Evolutionary conservation across 129 eudicot genomes (phyloP), one percentile per base, ranked within the genome.

Genomic region (Artemisia annua): DNA sequence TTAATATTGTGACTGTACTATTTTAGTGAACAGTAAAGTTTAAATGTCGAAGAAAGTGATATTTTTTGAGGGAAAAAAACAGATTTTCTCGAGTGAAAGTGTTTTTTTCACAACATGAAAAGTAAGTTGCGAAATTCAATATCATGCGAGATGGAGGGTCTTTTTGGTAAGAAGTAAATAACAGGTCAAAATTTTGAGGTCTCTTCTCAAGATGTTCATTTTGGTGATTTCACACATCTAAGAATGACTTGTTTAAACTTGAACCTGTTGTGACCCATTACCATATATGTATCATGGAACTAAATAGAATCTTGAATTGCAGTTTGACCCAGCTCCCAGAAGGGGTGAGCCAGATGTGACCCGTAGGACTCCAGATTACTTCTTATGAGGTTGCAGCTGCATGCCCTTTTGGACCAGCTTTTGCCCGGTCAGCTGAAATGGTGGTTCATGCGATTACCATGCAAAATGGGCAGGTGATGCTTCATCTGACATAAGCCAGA

Each of bases 301-400:
- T 72, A 61, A 73, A 28, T 11, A 73, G 50, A 73, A 61, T 56
- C 3, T 59, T 11, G 26, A 10, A 12, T 75, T 75, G 83, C 91
- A 91, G 97, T 91, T 91, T 84, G 97, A 89, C 39, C 96, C 96
- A 57, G 96, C 96, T 64, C 96, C 96, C 1, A 84, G 96, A 76
- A 86, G 96, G 75, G 96, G 96, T 13, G 96, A 89, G 78, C 96
- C 96, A 28, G 96, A 89, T 75, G 96, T 89, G 17, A 89, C 96
- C 24, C 88, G 96, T 5, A 83, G 96, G 82, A 89, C 89, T 28
- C 96, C 96, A 48, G 96, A 89, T 71, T 89, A 89, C 75, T 89
- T 89, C 80, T 80, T 89, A 30, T 89, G 81, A 87, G 69, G 69
- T 22, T 48, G 30, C 63, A 69, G 50, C 13, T 19, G 75, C 26